Percentiles rank a stretch among this genome's conserved stretches.
Conservation (phyloP, 495 filamentous ascomycete genomes). For the Cercophora sp. region DNA sequence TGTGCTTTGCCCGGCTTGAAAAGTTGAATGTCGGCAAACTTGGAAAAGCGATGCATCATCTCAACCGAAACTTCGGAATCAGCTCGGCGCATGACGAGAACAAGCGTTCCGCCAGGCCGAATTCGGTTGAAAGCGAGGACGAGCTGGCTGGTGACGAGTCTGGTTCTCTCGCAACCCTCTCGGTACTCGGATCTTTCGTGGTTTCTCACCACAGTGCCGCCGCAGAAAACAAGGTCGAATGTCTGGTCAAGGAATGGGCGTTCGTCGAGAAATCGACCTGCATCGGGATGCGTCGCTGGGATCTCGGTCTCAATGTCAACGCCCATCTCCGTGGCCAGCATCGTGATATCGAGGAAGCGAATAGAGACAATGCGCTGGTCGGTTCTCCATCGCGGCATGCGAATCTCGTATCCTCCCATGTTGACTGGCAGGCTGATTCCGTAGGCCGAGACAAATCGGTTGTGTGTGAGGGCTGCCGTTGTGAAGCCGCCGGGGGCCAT, state of each 20-base stretch:
- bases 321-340: slow-evolving; percentile 53
- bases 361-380: slow-evolving; percentile 15
- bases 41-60: slow-evolving; percentile 39
- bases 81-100: slow-evolving; percentile 49
- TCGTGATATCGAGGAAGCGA: slow-evolving; percentile 48
- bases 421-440: slow-evolving; percentile 41
- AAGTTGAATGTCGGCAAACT: slow-evolving; percentile 41
- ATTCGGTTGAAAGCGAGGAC: slow-evolving; percentile 46
- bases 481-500: slow-evolving; percentile 56
- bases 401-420: slow-evolving; percentile 44
- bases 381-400: slow-evolving; percentile 19
- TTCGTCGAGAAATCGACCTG: slow-evolving; percentile 32
- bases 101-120: slow-evolving; percentile 40
- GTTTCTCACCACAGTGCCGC: slow-evolving; percentile 51
- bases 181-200: slow-evolving; percentile 30
- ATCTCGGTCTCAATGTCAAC: slow-evolving; percentile 30
- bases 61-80: slow-evolving; percentile 38
- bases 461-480: slow-evolving; percentile 29
- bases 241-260: slow-evolving; percentile 21
- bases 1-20: slow-evolving; percentile 47
- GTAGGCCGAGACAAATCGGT: slow-evolving; percentile 31
- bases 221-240: slow-evolving; percentile 56
- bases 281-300: slow-evolving; percentile 42
- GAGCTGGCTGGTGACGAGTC: slow-evolving; percentile 43
- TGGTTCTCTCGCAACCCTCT: slow-evolving; percentile 30